Conservation (phyloP, 2,329 filamentous ascomycete species). For the Apiospora kogelbergensis region DNA sequence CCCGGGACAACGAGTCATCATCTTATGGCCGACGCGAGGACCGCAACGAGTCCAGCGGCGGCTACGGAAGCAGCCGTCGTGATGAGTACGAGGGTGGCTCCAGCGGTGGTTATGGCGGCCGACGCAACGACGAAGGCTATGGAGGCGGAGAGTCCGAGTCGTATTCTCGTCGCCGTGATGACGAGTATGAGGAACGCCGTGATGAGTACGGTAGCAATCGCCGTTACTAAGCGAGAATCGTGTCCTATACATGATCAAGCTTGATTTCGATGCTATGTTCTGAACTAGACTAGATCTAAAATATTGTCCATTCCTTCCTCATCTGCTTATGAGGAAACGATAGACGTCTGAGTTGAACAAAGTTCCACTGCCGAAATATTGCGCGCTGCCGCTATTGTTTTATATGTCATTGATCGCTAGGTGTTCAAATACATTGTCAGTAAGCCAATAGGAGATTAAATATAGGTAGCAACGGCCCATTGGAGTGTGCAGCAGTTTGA, state of each 20-base stretch:
- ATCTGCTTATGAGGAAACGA: not conserved
- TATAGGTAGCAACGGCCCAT: not conserved
- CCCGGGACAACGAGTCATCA: not conserved
- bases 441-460: too few species aligned
- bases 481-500: not conserved
- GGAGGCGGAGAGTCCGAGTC: not conserved
- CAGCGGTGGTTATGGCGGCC: slow-evolving; percentile 16
- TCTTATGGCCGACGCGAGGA: slow-evolving; percentile 8
- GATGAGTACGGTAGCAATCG: slow-evolving; percentile 7
- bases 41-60: slow-evolving; percentile 18
- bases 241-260: not conserved
- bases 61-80: slow-evolving; percentile 12
- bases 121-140: slow-evolving; percentile 11
- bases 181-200: not conserved
- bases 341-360: not conserved
- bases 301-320: not conserved
- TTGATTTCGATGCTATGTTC: not conserved
- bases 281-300: not conserved
- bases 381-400: not conserved
- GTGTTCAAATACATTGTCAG: not conserved
- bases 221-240: not conserved
- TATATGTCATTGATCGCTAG: not conserved
- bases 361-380: not conserved
- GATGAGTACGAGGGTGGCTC: not conserved
- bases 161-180: not conserved